Conservation (phyloP, 257 asterid genomes). For the Gynochthodes officinalis region DNA sequence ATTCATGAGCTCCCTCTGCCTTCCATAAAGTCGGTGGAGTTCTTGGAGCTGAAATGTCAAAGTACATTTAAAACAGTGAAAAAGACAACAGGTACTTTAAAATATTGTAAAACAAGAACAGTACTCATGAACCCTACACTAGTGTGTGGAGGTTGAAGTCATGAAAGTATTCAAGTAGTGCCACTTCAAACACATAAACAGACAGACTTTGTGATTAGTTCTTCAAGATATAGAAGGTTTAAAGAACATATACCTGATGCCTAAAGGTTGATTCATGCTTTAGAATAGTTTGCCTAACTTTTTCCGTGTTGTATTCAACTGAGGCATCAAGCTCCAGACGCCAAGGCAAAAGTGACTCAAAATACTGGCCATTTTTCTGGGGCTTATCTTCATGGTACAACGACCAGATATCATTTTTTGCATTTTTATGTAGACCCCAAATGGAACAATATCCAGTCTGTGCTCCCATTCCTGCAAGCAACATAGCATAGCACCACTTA, state of each 20-base stretch:
- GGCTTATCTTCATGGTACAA: conserved; percentile 31
- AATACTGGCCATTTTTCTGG: conserved; percentile 29
- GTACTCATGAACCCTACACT: neutral
- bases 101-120: neutral
- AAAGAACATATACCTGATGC: conserved; percentile 50
- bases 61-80: neutral
- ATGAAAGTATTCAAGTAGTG: neutral
- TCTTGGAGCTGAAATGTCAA: conserved; percentile 57
- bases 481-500: neutral
- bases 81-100: neutral
- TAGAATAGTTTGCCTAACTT: conserved; percentile 55
- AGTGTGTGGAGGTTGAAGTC: neutral
- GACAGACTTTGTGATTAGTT: neutral
- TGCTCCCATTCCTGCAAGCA: conserved; percentile 69
- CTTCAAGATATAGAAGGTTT: neutral
- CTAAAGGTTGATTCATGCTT: conserved; percentile 64
- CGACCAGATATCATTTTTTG: conserved; percentile 33
- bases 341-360: conserved; percentile 18
- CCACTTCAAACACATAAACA: neutral
- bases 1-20: conserved; percentile 66
- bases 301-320: conserved; percentile 38
- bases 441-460: conserved; percentile 33
- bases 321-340: conserved; percentile 18
- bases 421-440: conserved; percentile 38
- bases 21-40: conserved; percentile 72